phyloP scores from a whole-genome alignment of 306 rosid species.

The Medicago arabica region DNA sequence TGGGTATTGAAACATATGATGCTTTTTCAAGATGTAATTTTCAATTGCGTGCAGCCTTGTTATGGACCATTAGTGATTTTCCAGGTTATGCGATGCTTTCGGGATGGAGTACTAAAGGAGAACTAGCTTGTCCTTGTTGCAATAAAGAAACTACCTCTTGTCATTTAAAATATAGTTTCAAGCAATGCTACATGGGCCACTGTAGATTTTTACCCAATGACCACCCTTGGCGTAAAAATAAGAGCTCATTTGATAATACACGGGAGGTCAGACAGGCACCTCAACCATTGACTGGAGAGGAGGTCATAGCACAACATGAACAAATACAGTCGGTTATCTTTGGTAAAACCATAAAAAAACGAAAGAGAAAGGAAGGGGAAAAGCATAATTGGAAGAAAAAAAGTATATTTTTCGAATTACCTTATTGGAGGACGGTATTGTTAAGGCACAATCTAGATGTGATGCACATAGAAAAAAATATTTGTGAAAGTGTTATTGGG shows the following conservation, averaged over 20 bases:
- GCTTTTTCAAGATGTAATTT: background rate
- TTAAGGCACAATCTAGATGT: background rate
- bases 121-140: background rate
- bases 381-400: conserved; percentile 26
- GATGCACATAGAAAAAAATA: conserved; percentile 4
- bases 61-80: no score
- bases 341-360: background rate
- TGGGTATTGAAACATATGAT: background rate
- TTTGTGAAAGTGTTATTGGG: conserved; percentile 22
- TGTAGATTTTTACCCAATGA: background rate
- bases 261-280: background rate
- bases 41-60: background rate
- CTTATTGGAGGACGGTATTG: background rate
- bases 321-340: background rate
- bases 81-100: no score
- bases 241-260: conserved; percentile 13
- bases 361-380: background rate
- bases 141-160: background rate
- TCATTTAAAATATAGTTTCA: background rate
- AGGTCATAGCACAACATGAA: conserved; percentile 3
- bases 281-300: background rate
- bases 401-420: background rate
- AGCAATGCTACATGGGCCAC: conserved; percentile 9
- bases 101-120: no score
- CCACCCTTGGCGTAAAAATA: background rate